Evolutionary conservation across 176 grass and related monocot species (phyloP).

Genomic region (Luzula sylvatica): DNA sequence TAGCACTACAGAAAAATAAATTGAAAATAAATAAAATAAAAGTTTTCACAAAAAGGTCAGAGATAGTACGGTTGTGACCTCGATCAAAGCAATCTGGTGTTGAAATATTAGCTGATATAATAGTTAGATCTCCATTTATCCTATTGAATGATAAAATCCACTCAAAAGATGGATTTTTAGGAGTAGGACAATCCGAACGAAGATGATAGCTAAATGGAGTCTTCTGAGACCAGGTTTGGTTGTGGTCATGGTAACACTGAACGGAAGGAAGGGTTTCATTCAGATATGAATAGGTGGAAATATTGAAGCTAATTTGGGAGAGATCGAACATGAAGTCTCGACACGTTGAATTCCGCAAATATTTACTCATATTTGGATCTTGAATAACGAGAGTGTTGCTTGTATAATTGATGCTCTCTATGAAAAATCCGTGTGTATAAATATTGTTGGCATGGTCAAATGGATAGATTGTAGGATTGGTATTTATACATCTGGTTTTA

Average conservation of each 20-base stretch:
- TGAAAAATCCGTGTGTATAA: neutral
- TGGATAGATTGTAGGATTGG: too few species aligned
- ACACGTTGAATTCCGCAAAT: neutral
- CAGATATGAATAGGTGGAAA: neutral
- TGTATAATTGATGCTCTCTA: slow-evolving; percentile 10
- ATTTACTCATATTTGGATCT: neutral
- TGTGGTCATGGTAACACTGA: neutral
- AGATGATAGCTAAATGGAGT: neutral
- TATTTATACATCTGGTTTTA: neutral
- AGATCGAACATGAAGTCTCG: neutral
- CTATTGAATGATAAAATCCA: neutral
- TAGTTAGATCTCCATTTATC: neutral
- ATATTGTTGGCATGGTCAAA: too few species aligned
- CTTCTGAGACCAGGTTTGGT: neutral
- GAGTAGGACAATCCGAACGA: neutral
- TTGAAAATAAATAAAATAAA: too few species aligned
- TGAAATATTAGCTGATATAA: slow-evolving; percentile 5
- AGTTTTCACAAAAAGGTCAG: too few species aligned
- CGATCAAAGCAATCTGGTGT: too few species aligned
- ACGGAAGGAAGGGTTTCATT: neutral
- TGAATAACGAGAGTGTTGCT: neutral
- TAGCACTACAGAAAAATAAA: too few species aligned
- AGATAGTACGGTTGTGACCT: too few species aligned
- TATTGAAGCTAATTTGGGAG: neutral
- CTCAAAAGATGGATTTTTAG: neutral